Conservation (phyloP, 78 protist species). For the Cavenderia fasciculata region DNA sequence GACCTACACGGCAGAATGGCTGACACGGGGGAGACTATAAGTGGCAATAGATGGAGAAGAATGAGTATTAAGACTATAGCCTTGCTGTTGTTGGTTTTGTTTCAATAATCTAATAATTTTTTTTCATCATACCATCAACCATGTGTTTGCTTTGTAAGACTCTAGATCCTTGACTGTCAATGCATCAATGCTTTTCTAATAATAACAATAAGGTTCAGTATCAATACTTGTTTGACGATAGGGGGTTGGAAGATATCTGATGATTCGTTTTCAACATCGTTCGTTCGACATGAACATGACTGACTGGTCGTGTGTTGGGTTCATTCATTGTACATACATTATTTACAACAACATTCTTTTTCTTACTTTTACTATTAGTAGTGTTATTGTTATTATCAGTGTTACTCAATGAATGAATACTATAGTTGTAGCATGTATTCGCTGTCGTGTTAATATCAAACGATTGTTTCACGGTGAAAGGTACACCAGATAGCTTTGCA, state of each 20-base stretch:
- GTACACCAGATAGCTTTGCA: not conserved
- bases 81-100: no score
- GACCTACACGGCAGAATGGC: slow-evolving; percentile 88
- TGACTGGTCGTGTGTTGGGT: no score
- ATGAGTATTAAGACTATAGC: not conserved
- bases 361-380: no score
- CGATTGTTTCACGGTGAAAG: slow-evolving; percentile 29
- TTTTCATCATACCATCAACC: slow-evolving; percentile 30
- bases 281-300: no score
- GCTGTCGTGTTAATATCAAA: slow-evolving; percentile 74
- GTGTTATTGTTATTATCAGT: no score
- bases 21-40: slow-evolving; percentile 87
- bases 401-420: not conserved
- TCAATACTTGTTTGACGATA: no score
- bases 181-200: slow-evolving; percentile 66
- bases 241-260: no score
- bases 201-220: no score
- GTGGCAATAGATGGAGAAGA: not conserved
- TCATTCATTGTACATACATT: no score
- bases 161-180: slow-evolving; percentile 25
- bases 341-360: no score
- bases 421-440: slow-evolving; percentile 28
- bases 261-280: no score
- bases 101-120: not conserved
- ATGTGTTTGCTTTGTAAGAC: slow-evolving; percentile 23